Evolutionary conservation across 2,329 filamentous ascomycete species (phyloP).

Genomic region (Colletotrichum higginsianum): DNA sequence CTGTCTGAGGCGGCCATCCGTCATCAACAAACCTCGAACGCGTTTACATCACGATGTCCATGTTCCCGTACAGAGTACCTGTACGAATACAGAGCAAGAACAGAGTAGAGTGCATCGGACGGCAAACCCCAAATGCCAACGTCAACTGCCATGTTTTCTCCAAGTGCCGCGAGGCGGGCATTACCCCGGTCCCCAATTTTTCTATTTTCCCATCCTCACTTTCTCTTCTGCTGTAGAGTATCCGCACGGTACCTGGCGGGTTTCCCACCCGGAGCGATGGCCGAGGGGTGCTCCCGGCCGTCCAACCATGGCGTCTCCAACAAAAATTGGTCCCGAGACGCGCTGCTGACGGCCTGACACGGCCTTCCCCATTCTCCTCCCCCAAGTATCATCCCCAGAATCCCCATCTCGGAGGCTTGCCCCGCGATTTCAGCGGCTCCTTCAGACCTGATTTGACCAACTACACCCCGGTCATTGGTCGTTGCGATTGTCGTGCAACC

Average conservation of each 20-base stretch:
- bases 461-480: slow-evolving; percentile 21
- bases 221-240: too few species aligned
- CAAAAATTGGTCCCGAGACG: not conserved
- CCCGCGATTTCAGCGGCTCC: slow-evolving; percentile 33
- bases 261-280: slow-evolving; percentile 13
- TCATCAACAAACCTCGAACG: too few species aligned
- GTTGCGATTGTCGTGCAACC: slow-evolving; percentile 2
- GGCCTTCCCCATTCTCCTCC: slow-evolving; percentile 19
- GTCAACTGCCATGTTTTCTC: not conserved
- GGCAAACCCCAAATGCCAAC: not conserved
- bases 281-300: not conserved
- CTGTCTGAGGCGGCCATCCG: not conserved
- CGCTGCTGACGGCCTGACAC: slow-evolving; percentile 4
- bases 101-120: too few species aligned
- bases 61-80: too few species aligned
- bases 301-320: not conserved
- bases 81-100: too few species aligned
- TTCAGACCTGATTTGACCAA: slow-evolving; percentile 19
- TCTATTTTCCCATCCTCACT: too few species aligned
- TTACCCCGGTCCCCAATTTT: slow-evolving; percentile 20
- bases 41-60: too few species aligned
- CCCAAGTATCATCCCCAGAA: slow-evolving; percentile 27
- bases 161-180: slow-evolving; percentile 17
- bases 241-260: too few species aligned
- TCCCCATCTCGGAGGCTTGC: slow-evolving; percentile 24